Evolutionary conservation across 2,329 filamentous ascomycete species (phyloP), one percentile per base, ranked within the genome.

Genomic region (Ophiostoma sp.): DNA sequence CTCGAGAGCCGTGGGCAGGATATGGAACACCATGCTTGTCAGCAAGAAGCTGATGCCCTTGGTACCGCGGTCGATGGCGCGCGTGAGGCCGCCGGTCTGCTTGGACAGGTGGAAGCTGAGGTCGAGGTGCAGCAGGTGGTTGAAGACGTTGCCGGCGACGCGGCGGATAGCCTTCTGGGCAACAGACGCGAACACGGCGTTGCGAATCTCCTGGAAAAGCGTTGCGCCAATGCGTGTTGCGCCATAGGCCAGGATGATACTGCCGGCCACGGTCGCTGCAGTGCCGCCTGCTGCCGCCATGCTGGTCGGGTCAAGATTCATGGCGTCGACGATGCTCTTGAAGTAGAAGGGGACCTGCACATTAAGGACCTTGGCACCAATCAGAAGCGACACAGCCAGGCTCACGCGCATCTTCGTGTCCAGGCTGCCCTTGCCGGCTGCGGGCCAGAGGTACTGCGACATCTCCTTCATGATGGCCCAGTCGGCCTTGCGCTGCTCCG

Each of bases 381-480:
- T 81, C 52, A 99, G 85, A 73, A 99, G 81, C 8, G 85, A 87
- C 3, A 99, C 85, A n/a, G 94, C 93, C 67, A 96, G 81, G 13
- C 91, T 87, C 44, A 99, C 95, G 73, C 95, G 89, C 73, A 94
- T 81, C 78, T 96, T 92, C 3, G 93, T 96, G 70, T 89, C 89
- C 76, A 91, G 79, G 77, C 91, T 92, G 79, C 94, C 89, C 82
- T 95, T 96, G 78, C 94, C 89, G 33, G 64, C 60, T 82, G 95
- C 96, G 31, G 95, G 95, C 95, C 95, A 99, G 31, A 99, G 83
- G 79, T 99, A 99, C 73, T 89, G 89, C 72, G 90, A 89, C 94
- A 99, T 98, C 79, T 99, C 94, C 81, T 91, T 96, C 84, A 99
- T 95, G 75, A 99, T 99, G 67, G 94, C 94, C 94, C 94, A 97